phyloP scores from a whole-genome alignment of 495 filamentous ascomycete species.

The Penicillium lagena region DNA sequence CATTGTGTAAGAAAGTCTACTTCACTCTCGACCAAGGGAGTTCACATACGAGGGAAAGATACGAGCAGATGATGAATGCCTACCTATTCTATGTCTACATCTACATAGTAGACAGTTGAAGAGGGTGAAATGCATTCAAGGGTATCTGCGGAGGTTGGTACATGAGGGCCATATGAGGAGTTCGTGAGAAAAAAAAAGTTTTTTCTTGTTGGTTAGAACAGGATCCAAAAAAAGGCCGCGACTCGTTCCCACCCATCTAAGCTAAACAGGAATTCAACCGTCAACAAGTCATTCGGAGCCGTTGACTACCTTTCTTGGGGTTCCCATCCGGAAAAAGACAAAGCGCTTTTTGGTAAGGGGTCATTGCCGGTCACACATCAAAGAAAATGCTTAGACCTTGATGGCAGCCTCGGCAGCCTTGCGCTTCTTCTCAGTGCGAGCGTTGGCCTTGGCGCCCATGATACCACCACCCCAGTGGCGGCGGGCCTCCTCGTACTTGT shows the following conservation, averaged over 20 bases:
- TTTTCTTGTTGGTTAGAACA: constrained; percentile 21
- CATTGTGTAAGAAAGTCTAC: neutral
- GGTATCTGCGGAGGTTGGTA: constrained; percentile 42
- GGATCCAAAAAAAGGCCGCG: constrained; percentile 7
- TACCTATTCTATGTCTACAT: constrained; percentile 18
- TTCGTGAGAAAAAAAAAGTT: constrained; percentile 21
- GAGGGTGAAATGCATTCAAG: constrained; percentile 41
- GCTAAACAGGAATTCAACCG: constrained; percentile 26
- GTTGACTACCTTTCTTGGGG: constrained; percentile 22
- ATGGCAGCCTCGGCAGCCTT: constrained; percentile 88
- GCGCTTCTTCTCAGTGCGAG: constrained; percentile 89
- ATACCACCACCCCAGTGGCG: constrained; percentile 99
- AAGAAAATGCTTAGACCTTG: constrained; percentile 71
- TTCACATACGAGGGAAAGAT: neutral
- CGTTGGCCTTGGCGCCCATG: constrained; percentile 96
- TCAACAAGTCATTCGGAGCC: constrained; percentile 26
- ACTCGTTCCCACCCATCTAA: constrained; percentile 32
- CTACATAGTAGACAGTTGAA: constrained; percentile 19
- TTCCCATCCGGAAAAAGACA: constrained; percentile 17
- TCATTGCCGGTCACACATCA: constrained; percentile 17
- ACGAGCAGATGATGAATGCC: constrained; percentile 20
- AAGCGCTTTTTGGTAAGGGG: constrained; percentile 10
- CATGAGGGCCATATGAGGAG: constrained; percentile 21
- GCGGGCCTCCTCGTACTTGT: constrained; percentile 89
- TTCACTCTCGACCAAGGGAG: neutral